A percentile compares a stretch with the other conserved stretches of the same genome.
Evolutionary conservation across 2,329 filamentous ascomycete genomes (phyloP).

Genomic region (Colletotrichum euphorbiae): DNA sequence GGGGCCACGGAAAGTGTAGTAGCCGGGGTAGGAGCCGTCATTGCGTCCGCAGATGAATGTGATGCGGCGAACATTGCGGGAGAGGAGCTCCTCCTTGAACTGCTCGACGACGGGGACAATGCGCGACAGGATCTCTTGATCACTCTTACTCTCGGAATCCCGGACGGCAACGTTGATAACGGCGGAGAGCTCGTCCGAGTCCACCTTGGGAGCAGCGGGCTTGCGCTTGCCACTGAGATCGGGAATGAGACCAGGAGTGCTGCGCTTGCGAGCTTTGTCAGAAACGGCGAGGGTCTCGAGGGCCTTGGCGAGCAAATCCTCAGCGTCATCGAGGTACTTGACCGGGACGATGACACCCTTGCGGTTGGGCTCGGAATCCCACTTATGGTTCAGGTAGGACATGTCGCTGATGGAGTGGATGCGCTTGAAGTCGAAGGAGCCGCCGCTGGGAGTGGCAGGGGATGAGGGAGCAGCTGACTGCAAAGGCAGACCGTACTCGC

Average conservation of each 20-base stretch:
- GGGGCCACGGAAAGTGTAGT: slow-evolving; percentile 98
- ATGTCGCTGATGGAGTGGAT: slow-evolving; percentile 97
- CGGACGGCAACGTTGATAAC: slow-evolving; percentile 93
- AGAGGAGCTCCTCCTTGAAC: slow-evolving; percentile 84
- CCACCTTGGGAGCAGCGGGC: slow-evolving; percentile 63
- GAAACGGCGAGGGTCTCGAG: slow-evolving; percentile 81
- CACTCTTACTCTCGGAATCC: slow-evolving; percentile 85
- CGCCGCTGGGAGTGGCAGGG: slow-evolving; percentile 77
- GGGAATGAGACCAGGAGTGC: slow-evolving; percentile 71
- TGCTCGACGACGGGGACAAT: slow-evolving; percentile 81
- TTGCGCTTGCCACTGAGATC: slow-evolving; percentile 81
- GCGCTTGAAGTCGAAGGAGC: slow-evolving; percentile 76
- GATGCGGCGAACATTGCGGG: slow-evolving; percentile 85
- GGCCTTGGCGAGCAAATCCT: slow-evolving; percentile 86
- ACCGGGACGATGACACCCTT: slow-evolving; percentile 97
- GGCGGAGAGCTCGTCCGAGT: slow-evolving; percentile 84
- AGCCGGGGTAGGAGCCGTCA: slow-evolving; percentile 93
- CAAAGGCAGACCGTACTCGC: slow-evolving; percentile 86
- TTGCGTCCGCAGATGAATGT: slow-evolving; percentile 97
- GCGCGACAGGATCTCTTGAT: slow-evolving; percentile 81
- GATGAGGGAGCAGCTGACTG: slow-evolving; percentile 85
- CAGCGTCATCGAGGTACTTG: slow-evolving; percentile 92
- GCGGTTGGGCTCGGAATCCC: slow-evolving; percentile 80
- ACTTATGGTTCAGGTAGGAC: slow-evolving; percentile 83
- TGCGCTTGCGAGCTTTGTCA: slow-evolving; percentile 67